phyloP scores from a whole-genome alignment of 1,284 basidiomycete species.

The Ustilago curta region DNA sequence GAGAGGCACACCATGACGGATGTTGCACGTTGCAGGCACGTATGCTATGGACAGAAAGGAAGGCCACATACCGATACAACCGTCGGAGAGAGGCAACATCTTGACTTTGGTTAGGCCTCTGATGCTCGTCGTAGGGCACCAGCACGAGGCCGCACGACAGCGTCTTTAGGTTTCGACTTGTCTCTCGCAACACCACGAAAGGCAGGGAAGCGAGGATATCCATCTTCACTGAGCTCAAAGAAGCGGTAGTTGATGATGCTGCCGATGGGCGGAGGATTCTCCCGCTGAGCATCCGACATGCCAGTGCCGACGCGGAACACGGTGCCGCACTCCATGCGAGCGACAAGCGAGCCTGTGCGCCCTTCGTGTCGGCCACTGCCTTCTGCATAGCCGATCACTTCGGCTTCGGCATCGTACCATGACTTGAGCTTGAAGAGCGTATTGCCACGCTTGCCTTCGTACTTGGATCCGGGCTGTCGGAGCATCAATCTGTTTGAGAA shows the following conservation, averaged over 20 bases:
- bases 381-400: slow-evolving; percentile 74
- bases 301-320: slow-evolving; percentile 64
- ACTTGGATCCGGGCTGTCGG: slow-evolving; percentile 73
- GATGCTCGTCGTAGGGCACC: slow-evolving; percentile 14
- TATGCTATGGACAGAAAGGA: too few species aligned
- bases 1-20: not conserved
- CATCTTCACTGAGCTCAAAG: slow-evolving; percentile 76
- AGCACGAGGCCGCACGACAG: slow-evolving; percentile 41
- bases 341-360: slow-evolving; percentile 74
- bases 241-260: slow-evolving; percentile 76
- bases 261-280: slow-evolving; percentile 72
- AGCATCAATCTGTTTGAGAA: slow-evolving; percentile 73
- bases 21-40: not conserved
- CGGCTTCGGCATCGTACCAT: slow-evolving; percentile 78
- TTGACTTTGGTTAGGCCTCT: not conserved
- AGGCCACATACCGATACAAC: not conserved
- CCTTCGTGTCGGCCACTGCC: slow-evolving; percentile 75
- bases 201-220: slow-evolving; percentile 74
- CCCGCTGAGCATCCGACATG: slow-evolving; percentile 55
- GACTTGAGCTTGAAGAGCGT: slow-evolving; percentile 78
- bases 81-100: not conserved
- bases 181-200: slow-evolving; percentile 73
- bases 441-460: slow-evolving; percentile 74
- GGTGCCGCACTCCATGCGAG: slow-evolving; percentile 77
- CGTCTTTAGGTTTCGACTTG: slow-evolving; percentile 54